phyloP scores from a whole-genome alignment of 371 early-diverging fungal species.

The Mortierella sp. region DNA sequence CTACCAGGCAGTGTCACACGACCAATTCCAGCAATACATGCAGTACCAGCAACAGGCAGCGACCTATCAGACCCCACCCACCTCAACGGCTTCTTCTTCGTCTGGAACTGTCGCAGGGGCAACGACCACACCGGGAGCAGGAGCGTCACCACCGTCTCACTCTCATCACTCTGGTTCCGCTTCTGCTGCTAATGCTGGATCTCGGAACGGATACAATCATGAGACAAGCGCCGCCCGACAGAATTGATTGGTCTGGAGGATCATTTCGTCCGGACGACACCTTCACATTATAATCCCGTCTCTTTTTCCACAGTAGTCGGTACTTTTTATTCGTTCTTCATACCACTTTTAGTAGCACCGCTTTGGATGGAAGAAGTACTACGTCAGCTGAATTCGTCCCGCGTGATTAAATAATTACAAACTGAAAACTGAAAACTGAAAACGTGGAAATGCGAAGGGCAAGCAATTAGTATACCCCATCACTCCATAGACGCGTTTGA shows the following conservation, averaged over 20 bases:
- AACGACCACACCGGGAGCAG: slow-evolving; percentile 1
- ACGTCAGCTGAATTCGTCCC: no score
- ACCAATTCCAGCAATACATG: slow-evolving; percentile 54
- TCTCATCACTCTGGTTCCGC: background rate
- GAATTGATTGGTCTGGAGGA: background rate
- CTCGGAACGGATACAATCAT: slow-evolving; percentile 7
- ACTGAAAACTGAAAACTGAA: no score
- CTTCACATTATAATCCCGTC: background rate
- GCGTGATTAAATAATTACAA: no score
- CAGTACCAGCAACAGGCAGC: slow-evolving; percentile 45
- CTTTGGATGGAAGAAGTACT: no score
- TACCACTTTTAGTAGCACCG: background rate
- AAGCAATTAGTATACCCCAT: no score
- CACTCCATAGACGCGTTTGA: no score
- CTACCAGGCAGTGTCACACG: slow-evolving; percentile 49
- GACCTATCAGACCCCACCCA: slow-evolving; percentile 19
- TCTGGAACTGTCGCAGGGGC: background rate
- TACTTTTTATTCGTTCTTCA: background rate
- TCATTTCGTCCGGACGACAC: background rate
- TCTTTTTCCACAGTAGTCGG: background rate
- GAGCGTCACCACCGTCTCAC: background rate
- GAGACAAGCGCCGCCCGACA: background rate
- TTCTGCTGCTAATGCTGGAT: background rate
- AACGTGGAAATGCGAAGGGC: no score
- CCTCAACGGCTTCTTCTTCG: background rate